Conservation (phyloP, 2,329 filamentous ascomycete genomes). For the Macrophomina phaseolina region DNA sequence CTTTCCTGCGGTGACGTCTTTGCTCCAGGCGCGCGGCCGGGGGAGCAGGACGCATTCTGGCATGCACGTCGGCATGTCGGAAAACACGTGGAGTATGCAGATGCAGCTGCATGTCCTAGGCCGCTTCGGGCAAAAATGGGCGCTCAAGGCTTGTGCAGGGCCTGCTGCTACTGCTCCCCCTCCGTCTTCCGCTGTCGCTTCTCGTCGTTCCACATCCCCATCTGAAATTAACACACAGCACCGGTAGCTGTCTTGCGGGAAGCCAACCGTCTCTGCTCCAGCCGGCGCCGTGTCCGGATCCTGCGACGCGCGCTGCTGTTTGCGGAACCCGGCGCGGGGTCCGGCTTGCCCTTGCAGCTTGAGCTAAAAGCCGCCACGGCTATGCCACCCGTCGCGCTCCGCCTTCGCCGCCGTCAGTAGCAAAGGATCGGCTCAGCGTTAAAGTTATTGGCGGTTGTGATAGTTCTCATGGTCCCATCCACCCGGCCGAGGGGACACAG, state of each 20-base stretch:
- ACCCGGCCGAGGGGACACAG: too few species aligned
- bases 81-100: neutral
- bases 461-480: too few species aligned
- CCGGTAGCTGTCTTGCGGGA: too few species aligned
- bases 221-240: too few species aligned
- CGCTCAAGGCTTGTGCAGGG: neutral
- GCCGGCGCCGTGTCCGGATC: too few species aligned
- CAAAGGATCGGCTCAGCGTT: too few species aligned
- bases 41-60: neutral
- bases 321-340: neutral
- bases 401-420: neutral
- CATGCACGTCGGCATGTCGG: conserved; percentile 2
- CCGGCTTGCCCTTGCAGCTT: neutral
- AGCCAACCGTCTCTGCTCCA: too few species aligned
- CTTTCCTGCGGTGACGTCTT: conserved; percentile 4
- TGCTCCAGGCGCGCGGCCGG: neutral
- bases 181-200: neutral
- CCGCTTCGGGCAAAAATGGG: neutral
- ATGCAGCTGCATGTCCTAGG: neutral
- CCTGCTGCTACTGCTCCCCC: neutral
- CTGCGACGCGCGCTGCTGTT: neutral
- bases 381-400: neutral
- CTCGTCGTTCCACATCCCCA: too few species aligned
- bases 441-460: too few species aligned
- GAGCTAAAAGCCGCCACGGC: neutral